Conservation (phyloP, 2,329 filamentous ascomycete species). For the Botrytis aclada region DNA sequence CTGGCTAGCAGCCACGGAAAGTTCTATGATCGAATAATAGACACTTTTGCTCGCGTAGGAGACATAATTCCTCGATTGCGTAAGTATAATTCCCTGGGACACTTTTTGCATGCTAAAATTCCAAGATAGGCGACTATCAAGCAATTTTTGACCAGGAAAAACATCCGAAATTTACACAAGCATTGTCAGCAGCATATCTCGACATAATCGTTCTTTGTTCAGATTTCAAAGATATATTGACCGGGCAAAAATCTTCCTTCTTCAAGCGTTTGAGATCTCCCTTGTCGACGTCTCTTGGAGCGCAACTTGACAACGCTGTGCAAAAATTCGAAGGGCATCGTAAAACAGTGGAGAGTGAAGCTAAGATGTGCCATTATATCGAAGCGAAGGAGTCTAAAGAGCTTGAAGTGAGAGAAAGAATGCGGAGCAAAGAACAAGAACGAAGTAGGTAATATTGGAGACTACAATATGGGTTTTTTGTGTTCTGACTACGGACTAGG, state of each 20-base stretch:
- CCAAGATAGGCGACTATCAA: not conserved
- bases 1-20: not conserved
- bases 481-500: not conserved
- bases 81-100: not conserved
- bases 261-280: not conserved
- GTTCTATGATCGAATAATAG: conserved; percentile 9
- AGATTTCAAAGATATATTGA: not conserved
- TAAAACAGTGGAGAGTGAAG: not conserved
- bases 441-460: not conserved
- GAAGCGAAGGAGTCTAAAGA: not conserved
- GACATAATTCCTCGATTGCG: conserved; percentile 1
- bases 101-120: not conserved
- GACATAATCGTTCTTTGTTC: not conserved
- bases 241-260: not conserved
- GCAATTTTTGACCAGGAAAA: not conserved
- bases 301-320: not conserved
- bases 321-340: not conserved
- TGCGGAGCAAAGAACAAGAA: not conserved
- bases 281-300: not conserved
- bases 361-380: not conserved
- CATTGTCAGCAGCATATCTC: not conserved
- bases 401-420: not conserved
- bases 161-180: not conserved
- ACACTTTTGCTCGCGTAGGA: conserved; percentile 1
- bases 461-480: not conserved